Base-by-base conservation (phyloP, 768 basidiomycete genomes). In the Mycena galopus region DNA sequence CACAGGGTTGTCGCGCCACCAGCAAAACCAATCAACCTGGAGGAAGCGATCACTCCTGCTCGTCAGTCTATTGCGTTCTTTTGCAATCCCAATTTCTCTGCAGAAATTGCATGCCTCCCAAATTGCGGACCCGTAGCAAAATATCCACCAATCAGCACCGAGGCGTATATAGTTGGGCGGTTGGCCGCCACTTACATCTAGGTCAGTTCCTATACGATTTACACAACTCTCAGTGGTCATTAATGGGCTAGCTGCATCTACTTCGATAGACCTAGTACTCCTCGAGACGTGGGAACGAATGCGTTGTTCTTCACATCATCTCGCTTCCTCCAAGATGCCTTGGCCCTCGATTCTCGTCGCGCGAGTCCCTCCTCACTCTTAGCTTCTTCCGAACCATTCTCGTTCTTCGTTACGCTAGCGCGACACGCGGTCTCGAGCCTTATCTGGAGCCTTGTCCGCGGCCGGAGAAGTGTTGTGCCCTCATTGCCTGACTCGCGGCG, bases 51-150 rank as follows among this genome's bases (percentile, higher is more conserved):
- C 69, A 92, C 90, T 1, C 91, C 93, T 0, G 81, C 83, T 11
- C 88, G 95, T 30, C 93, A 94, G 78, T 94, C 93, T 11, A 92
- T 96, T 62, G 95, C 93, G 10, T 96, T 94, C 85, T 96, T 96
- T 82, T 94, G 93, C 84, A 95, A 93, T 76, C 94, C 94, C 4
- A 94, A 95, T 74, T 89, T 88, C 76, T 86, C 86, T 50, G 84
- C 93, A 17, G 84, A 86, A 68, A 91, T 96, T 65, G 84, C 90
- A 19, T 94, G 94, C 74, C 81, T 96, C 30, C 93, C 94, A 23
- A 93, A 88, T 67, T 90, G 91, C 33, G 90, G 89, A 33, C 78
- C 81, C 33, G 82, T 82, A 63, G 82, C 85, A 12, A 94, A 92
- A 82, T 94, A 95, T 78, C 82, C 87, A n/a, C 82, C 93, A 1